Evolutionary conservation across 2,329 filamentous ascomycete species (phyloP), one percentile per base, ranked within the genome.

Genomic region (Cladosporium sp.): DNA sequence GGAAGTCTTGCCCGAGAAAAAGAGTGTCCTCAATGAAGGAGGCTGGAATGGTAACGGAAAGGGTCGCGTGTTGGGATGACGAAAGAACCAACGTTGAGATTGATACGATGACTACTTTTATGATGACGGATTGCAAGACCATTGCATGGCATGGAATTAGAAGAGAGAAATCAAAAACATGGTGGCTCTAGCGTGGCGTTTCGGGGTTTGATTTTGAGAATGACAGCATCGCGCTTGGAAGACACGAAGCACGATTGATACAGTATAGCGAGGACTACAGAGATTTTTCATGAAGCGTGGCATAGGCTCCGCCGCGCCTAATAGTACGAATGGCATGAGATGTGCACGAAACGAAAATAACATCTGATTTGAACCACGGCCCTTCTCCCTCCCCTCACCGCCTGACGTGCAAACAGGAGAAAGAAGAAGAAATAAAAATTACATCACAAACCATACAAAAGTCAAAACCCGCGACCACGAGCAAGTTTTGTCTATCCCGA

Each of bases 1-100:
- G 31, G 91, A 96, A 65, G 69, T 78, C 21, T 69, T 53, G 28
- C 61, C 61, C 1, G 61, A 63, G 23, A 63, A 63, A 50, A 63
- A 55, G 61, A 21, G 26, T 7, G 18, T 26, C 18, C 35, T 26
- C 8, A 33, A 31, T 8, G 59, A 53, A 6, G 28, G n/a, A 21
- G 33, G 46, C n/a, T 37, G 52, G 26, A 35, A 28, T 16, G 40
- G 37, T 6, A 26, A 46, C 4, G 59, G 59, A 7, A 50, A 52
- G 44, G 59, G 59, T 2, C 49, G 44, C 5, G 21, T 53, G 21
- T 14, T 35, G 21, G 59, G 59, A 10, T 62, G 46, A 62, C 33
- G 40, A 16, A 21, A 21, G n/a, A 4, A 23, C 23, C 23, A 26
- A 26, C 23, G 23, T 12, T 23, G 40, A 46, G 40, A 46, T 21